Conservation (phyloP, 331 rosid species). For the Cucumis variabilis region DNA sequence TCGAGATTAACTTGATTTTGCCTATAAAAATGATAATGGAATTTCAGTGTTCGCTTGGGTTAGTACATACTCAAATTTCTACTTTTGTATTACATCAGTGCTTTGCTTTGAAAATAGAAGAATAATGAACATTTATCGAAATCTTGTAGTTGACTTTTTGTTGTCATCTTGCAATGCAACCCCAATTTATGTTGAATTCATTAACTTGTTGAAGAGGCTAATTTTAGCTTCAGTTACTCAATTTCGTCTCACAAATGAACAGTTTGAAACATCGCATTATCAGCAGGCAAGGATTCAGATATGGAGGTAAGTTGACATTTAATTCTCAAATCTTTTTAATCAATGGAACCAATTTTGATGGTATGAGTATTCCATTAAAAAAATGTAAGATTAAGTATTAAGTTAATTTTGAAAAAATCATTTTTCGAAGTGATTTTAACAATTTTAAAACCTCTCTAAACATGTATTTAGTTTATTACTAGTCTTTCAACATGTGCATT, state of each 20-base stretch:
- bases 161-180: neutral
- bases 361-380: too few relatives aligned
- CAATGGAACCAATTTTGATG: too few relatives aligned
- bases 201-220: neutral
- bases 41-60: neutral
- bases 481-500: too few relatives aligned
- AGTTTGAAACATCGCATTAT: slow-evolving; percentile 45
- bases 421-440: too few relatives aligned
- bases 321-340: neutral
- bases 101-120: neutral
- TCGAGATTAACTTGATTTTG: too few relatives aligned
- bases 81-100: neutral
- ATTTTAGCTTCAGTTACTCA: neutral
- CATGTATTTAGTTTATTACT: too few relatives aligned
- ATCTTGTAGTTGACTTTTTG: neutral
- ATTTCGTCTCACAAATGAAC: slow-evolving; percentile 46
- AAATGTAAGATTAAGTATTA: too few relatives aligned
- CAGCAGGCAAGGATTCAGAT: slow-evolving; percentile 37
- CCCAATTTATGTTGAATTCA: neutral
- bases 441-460: too few relatives aligned
- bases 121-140: neutral
- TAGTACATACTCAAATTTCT: neutral
- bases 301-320: slow-evolving; percentile 50
- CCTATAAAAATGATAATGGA: neutral
- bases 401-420: too few relatives aligned